Percentiles rank a stretch among this genome's conserved stretches.
phyloP scores from a whole-genome alignment of 2,329 filamentous ascomycete species.

The Colletotrichum lentis region DNA sequence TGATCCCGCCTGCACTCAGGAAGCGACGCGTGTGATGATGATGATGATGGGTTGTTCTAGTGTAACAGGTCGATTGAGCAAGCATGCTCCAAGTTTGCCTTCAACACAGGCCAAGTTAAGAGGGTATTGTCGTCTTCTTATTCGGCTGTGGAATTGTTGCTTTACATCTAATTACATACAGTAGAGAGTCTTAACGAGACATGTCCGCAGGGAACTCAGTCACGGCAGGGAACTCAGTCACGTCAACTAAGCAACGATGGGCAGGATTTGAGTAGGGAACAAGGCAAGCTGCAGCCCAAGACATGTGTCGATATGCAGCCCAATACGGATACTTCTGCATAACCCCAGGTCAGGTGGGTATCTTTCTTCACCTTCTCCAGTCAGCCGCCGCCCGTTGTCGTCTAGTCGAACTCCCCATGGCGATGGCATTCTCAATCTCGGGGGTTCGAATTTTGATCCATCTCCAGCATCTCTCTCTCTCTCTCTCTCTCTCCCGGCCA shows the following conservation, averaged over 20 bases:
- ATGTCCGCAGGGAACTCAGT: no score
- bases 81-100: not conserved
- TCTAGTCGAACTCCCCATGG: conserved; percentile 13
- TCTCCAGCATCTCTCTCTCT: conserved; percentile 34
- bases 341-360: not conserved
- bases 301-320: conserved; percentile 1
- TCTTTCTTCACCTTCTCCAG: not conserved
- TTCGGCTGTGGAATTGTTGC: not conserved
- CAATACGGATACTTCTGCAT: conserved; percentile 3
- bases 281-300: conserved; percentile 7
- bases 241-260: conserved; percentile 23
- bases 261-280: not conserved
- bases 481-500: conserved; percentile 28
- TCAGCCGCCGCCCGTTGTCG: not conserved
- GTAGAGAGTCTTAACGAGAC: not conserved
- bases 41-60: not conserved
- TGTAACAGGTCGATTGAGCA: not conserved
- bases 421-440: conserved; percentile 27
- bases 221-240: conserved; percentile 10
- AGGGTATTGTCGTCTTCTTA: conserved; percentile 23
- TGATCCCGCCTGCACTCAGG: not conserved
- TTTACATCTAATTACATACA: not conserved
- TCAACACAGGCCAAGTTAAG: not conserved
- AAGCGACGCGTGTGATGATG: not conserved
- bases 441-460: conserved; percentile 25